A percentile compares a stretch with the other conserved stretches of the same genome.
These are phyloP conservation scores for Kwoniella bestiolae DNA, from an alignment of 768 basidiomycete genomes.

Conservation along the genomic window DNA sequence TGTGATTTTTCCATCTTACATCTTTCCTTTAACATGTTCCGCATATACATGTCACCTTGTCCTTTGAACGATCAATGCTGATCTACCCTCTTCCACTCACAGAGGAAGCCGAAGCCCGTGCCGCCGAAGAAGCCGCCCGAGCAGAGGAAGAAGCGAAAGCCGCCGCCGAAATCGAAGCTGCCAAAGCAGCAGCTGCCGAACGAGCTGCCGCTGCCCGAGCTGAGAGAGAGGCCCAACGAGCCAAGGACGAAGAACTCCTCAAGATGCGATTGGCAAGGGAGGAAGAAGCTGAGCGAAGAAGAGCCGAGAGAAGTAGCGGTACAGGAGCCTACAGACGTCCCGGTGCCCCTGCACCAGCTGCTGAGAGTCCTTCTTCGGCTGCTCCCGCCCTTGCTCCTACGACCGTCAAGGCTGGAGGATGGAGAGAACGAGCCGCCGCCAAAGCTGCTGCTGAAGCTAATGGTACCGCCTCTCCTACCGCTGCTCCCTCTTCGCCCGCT, in stretches of 20 bases:
- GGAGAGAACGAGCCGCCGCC: conserved; percentile 67
- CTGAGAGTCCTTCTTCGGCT: conserved; percentile 29
- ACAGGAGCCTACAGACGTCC: conserved; percentile 34
- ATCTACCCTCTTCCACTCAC: background rate
- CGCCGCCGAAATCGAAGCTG: conserved; percentile 44
- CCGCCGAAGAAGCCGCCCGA: conserved; percentile 67
- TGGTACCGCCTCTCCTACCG: conserved; percentile 30
- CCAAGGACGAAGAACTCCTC: conserved; percentile 44
- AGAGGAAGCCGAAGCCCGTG: conserved; percentile 65
- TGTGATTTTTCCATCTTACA: conserved; percentile 18
- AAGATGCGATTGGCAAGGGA: conserved; percentile 56
- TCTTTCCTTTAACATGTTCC: background rate
- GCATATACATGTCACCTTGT: background rate
- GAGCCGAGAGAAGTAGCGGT: conserved; percentile 31
- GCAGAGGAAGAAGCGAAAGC: conserved; percentile 60
- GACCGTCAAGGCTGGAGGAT: conserved; percentile 60
- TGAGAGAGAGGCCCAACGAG: conserved; percentile 44
- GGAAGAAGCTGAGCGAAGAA: conserved; percentile 58
- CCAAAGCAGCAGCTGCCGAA: conserved; percentile 43
- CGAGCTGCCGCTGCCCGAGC: conserved; percentile 51
- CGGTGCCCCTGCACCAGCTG: conserved; percentile 21
- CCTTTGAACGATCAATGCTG: background rate
- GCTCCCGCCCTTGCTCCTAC: conserved; percentile 53
- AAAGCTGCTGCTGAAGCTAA: conserved; percentile 58
- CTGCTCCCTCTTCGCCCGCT: conserved; percentile 29